Conservation (phyloP, 1,284 basidiomycete genomes). For the Cystobasidiaceae sp. region DNA sequence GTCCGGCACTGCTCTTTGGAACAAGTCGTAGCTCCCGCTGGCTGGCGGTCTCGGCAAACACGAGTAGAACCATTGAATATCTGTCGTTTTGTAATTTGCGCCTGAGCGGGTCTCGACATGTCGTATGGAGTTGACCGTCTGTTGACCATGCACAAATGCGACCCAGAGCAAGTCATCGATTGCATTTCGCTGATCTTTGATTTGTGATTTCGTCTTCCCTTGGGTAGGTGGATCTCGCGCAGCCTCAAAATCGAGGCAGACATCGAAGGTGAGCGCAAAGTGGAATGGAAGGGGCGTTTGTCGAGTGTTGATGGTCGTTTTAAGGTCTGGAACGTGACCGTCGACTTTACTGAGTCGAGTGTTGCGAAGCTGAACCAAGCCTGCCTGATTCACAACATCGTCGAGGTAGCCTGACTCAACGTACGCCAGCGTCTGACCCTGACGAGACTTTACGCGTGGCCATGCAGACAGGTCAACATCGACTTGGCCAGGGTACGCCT, state of each 20-base stretch:
- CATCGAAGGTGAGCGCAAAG: not conserved
- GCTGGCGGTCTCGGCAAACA: slow-evolving; percentile 16
- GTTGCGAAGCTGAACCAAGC: too few species aligned
- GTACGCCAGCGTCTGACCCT: too few species aligned
- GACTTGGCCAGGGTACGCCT: not conserved
- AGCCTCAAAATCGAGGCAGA: not conserved
- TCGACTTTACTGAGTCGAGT: too few species aligned
- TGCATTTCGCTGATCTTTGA: not conserved
- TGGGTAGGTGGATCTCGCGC: not conserved
- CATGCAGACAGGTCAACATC: not conserved
- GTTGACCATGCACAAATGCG: not conserved
- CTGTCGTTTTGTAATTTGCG: not conserved
- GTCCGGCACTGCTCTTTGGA: not conserved
- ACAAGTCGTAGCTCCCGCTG: not conserved
- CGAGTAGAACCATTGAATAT: slow-evolving; percentile 25
- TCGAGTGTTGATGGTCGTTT: too few species aligned
- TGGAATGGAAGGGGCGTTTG: too few species aligned
- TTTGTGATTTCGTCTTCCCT: not conserved
- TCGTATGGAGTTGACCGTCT: not conserved
- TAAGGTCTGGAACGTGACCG: too few species aligned
- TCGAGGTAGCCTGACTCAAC: too few species aligned
- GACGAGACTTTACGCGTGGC: not conserved
- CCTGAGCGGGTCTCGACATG: not conserved
- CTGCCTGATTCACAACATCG: too few species aligned
- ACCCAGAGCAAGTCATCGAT: not conserved